Evolutionary conservation across 2,329 filamentous ascomycete species (phyloP), one percentile per base, ranked within the genome.

Genomic region (Verticillium nonalfalfae): DNA sequence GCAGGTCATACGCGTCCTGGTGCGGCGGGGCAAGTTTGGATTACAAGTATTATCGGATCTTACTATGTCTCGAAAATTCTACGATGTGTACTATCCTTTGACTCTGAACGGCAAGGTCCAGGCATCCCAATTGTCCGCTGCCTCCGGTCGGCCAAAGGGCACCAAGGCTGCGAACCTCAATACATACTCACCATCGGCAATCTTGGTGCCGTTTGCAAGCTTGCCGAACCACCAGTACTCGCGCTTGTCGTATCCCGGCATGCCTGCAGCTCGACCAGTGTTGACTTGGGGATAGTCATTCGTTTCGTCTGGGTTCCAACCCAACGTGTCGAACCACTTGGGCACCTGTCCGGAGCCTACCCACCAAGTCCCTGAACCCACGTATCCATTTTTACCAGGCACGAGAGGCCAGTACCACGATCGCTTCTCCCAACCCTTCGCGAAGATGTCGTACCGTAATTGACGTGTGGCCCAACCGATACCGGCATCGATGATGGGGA

Each of bases 361-460:
- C 39, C 39, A 72, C 10, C 66, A 67, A 67, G 54, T 56, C 1
- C 75, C 75, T 1, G 77, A 75, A 26, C 79, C 79, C 56, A 81
- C 64, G 60, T 74, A 81, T 31, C 74, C 73, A 11, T 69, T 69
- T 58, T 74, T 58, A 36, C 77, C 78, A 4, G 72, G 64, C 2
- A 70, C 66, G 0, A 73, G 78, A 1, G 79, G 79, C 60, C 78
- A 79, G 7, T 67, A 61, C 79, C 78, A 81, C 33, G 74, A 65
- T 1, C 66, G 63, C 61, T 80, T 76, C 1, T 67, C 69, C 72
- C 76, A 81, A 13, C 69, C 68, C 4, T 61, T 63, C 1, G 74
- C 71, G 61, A 77, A 80, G 31, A 80, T 77, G 31, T 60, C 67
- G 60, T 64, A 68, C 1, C 67, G 64, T 15, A 66, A 34, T 52